Evolutionary conservation across 2,329 filamentous ascomycete species (phyloP), one percentile per base, ranked within the genome.

Genomic region (Zasmidium citrigriseum): DNA sequence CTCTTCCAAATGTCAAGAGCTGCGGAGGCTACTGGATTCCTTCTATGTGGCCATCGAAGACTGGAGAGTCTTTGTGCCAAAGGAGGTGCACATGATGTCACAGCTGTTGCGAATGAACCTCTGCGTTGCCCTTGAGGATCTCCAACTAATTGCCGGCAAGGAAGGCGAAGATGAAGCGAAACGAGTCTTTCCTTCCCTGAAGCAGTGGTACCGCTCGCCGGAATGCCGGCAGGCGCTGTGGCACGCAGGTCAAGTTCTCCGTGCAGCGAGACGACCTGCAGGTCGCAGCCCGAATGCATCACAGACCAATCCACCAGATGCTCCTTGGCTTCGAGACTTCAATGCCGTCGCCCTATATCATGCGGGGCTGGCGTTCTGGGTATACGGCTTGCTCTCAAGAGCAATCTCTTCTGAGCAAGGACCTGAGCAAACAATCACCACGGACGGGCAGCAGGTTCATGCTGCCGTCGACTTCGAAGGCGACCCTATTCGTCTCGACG

Each of bases 201-300:
- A 62, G 48, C 55, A 59, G 16, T 64, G 62, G 62, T 62, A 57
- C 21, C 58, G 52, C 12, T 63, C 62, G 18, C 52, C 62, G 3
- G 60, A 62, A 44, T 61, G 58, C 46, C 55, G 64, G 27, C 53
- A 61, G 38, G 62, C 64, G 12, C 55, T 66, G 25, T 66, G 58
- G 54, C 62, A 66, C 46, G 64, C 64, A n/a, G 64, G 64, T n/a
- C 58, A 64, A 21, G 63, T 66, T 21, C 34, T 66, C 11, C 46
- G 57, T 47, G 61, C 59, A 12, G 64, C 62, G n/a, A 56, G 60
- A 2, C 59, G 60, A 23, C 62, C 60, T 10, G 58, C 63, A 11
- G 60, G 61, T 20, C 46, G 53, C n/a, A 61, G 58, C 14, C 61
- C 64, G 11, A 57, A 62, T 27, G 62, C 64, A 41, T 59, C 62